A percentile compares a stretch with the other conserved stretches of the same genome.
Evolutionary conservation across 345 rosid species (phyloP).

Genomic region (Acer negundo): DNA sequence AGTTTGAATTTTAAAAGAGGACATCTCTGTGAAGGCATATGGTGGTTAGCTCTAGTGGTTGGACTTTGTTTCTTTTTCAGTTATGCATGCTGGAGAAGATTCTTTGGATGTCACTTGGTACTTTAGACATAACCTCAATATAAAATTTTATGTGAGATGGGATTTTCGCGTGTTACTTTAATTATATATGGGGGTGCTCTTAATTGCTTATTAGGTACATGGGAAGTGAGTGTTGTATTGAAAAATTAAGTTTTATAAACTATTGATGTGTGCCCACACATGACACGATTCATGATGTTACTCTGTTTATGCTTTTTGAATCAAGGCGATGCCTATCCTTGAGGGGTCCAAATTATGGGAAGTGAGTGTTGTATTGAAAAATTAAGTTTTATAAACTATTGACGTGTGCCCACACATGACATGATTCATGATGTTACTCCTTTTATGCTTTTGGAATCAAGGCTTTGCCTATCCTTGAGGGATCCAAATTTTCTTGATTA

Average conservation of each 20-base stretch:
- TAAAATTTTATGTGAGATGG: slow-evolving; percentile 8
- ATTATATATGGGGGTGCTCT: neutral
- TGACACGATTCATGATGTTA: neutral
- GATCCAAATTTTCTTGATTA: neutral
- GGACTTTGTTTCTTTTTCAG: slow-evolving; percentile 8
- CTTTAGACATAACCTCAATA: slow-evolving; percentile 5
- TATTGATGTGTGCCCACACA: neutral
- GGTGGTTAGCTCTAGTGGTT: slow-evolving; percentile 4
- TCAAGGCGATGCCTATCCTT: neutral
- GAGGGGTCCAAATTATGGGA: neutral
- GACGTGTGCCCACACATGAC: neutral
- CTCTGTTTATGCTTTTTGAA: neutral
- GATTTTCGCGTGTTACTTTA: neutral
- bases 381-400: neutral
- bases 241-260: neutral
- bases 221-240: neutral
- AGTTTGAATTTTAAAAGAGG: slow-evolving; percentile 20
- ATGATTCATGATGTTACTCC: neutral
- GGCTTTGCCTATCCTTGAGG: neutral
- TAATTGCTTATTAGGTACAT: neutral
- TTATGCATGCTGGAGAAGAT: slow-evolving; percentile 20
- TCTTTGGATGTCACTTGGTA: neutral
- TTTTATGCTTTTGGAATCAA: neutral
- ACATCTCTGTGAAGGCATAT: slow-evolving; percentile 16
- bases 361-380: neutral